phyloP scores from a whole-genome alignment of 2,329 filamentous ascomycete genomes.

The Trichothecium roseum region DNA sequence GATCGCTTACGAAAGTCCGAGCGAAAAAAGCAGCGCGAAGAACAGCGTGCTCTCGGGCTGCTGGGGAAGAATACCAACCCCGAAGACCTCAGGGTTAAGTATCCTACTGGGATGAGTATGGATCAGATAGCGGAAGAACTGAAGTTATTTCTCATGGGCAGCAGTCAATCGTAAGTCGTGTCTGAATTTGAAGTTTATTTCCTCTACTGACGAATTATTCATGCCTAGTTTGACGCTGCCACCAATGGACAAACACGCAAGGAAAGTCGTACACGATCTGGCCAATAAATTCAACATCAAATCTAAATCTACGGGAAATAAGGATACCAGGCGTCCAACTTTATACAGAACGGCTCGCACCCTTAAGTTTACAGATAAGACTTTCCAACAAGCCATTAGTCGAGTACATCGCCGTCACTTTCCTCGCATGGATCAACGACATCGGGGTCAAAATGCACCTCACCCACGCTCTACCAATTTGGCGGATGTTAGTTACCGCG shows the following conservation, averaged over 20 bases:
- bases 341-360: constrained; percentile 67
- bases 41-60: constrained; percentile 54
- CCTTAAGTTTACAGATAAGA: constrained; percentile 44
- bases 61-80: constrained; percentile 44
- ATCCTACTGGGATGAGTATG: constrained; percentile 60
- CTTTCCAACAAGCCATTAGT: constrained; percentile 36
- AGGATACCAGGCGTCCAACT: constrained; percentile 62
- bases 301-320: constrained; percentile 73
- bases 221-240: constrained; percentile 49
- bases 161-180: constrained; percentile 47
- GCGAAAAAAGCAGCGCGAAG: constrained; percentile 60
- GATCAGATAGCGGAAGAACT: constrained; percentile 65
- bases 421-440: constrained; percentile 33
- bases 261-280: constrained; percentile 72
- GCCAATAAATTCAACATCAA: constrained; percentile 67
- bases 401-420: constrained; percentile 45
- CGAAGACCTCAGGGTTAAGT: constrained; percentile 58
- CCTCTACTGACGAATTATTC: constrained; percentile 1
- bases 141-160: constrained; percentile 54
- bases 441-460: constrained; percentile 8
- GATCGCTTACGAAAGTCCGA: constrained; percentile 63
- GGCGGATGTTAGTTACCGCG: constrained; percentile 50
- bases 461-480: too few species aligned
- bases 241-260: constrained; percentile 69
- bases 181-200: background rate